phyloP scores from a whole-genome alignment of 192 early-diverging fungal genomes.

The Coemansia umbellata region DNA sequence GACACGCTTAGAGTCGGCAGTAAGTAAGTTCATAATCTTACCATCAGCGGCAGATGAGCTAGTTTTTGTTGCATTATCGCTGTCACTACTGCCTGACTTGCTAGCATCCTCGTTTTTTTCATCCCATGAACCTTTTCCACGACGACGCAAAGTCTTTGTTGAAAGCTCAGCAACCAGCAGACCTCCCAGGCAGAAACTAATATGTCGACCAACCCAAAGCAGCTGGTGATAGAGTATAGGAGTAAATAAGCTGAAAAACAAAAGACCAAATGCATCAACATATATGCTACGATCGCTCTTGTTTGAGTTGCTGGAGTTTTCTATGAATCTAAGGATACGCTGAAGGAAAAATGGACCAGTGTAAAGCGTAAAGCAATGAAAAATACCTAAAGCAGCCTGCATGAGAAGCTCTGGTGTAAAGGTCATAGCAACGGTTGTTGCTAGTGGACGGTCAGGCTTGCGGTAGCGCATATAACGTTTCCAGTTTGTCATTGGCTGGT shows the following conservation, averaged over 20 bases:
- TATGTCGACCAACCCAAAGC: slow-evolving; percentile 60
- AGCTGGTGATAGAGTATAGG: slow-evolving; percentile 52
- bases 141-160: slow-evolving; percentile 57
- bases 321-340: slow-evolving; percentile 54
- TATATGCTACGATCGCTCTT: slow-evolving; percentile 39
- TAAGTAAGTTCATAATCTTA: slow-evolving; percentile 68
- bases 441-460: slow-evolving; percentile 24
- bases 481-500: slow-evolving; percentile 46
- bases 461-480: slow-evolving; percentile 16
- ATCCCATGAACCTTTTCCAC: slow-evolving; percentile 54
- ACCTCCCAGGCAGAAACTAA: slow-evolving; percentile 58
- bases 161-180: slow-evolving; percentile 64
- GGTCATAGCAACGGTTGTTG: slow-evolving; percentile 23
- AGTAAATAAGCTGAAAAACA: slow-evolving; percentile 42
- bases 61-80: slow-evolving; percentile 6
- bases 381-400: slow-evolving; percentile 36
- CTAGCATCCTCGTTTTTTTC: slow-evolving; percentile 20
- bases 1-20: slow-evolving; percentile 61
- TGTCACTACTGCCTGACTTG: slow-evolving; percentile 13
- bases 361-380: slow-evolving; percentile 32
- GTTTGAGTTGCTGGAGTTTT: slow-evolving; percentile 8
- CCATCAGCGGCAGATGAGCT: slow-evolving; percentile 47
- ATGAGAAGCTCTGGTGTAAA: slow-evolving; percentile 45
- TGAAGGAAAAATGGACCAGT: slow-evolving; percentile 58
- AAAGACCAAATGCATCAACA: slow-evolving; percentile 58